A percentile compares a stretch with the other conserved stretches of the same genome.
These are phyloP conservation scores for Colletotrichum sp. DNA, from an alignment of 2,329 filamentous ascomycete genomes.

Conservation along the genomic window DNA sequence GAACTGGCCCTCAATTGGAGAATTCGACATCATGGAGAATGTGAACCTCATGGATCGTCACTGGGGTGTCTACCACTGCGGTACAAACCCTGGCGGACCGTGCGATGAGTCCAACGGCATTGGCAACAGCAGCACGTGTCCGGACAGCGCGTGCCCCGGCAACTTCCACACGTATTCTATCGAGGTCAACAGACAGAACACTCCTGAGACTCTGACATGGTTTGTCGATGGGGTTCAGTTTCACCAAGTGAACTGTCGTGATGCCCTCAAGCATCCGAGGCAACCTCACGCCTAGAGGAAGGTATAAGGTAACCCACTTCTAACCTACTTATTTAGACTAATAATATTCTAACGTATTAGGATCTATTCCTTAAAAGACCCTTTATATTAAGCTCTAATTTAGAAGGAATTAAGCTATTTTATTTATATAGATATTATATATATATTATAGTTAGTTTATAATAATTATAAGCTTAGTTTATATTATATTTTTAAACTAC, in stretches of 20 bases:
- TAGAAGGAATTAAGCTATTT: too few species aligned
- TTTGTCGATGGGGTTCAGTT: slow-evolving; percentile 31
- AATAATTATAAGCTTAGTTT: too few species aligned
- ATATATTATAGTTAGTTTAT: too few species aligned
- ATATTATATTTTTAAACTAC: too few species aligned
- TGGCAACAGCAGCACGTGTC: slow-evolving; percentile 20
- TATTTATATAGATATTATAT: too few species aligned
- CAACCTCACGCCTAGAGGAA: too few species aligned
- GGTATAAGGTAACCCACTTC: too few species aligned
- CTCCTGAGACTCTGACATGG: slow-evolving; percentile 37
- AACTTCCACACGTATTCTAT: slow-evolving; percentile 36
- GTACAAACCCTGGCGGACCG: slow-evolving; percentile 38
- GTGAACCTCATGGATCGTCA: slow-evolving; percentile 39
- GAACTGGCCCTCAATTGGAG: slow-evolving; percentile 46
- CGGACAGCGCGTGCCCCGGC: slow-evolving; percentile 15
- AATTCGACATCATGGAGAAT: slow-evolving; percentile 50
- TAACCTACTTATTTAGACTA: too few species aligned
- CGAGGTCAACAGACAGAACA: slow-evolving; percentile 33
- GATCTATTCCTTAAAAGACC: too few species aligned
- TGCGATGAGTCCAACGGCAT: slow-evolving; percentile 45
- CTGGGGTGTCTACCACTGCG: slow-evolving; percentile 47
- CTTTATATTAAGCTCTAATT: too few species aligned
- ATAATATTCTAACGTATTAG: too few species aligned
- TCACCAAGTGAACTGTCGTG: not conserved
- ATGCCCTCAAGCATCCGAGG: too few species aligned